phyloP scores from a whole-genome alignment of 345 rosid species.

The Fremontodendron californicum region DNA sequence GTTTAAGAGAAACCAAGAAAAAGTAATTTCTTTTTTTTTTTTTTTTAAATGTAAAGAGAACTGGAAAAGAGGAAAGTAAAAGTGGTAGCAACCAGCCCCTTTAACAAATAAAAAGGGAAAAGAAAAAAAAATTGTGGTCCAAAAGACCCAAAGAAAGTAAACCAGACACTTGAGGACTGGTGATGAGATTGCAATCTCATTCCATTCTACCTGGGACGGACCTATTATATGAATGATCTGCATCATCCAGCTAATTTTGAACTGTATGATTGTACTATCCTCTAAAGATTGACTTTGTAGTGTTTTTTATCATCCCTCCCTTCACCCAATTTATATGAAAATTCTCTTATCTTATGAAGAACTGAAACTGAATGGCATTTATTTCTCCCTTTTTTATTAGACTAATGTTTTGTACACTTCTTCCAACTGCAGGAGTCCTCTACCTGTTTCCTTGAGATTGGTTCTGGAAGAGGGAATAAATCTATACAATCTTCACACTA shows the following conservation, averaged over 20 bases:
- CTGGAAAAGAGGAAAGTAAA: background rate
- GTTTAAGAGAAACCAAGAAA: background rate
- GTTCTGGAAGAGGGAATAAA: conserved; percentile 80
- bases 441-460: conserved; percentile 64
- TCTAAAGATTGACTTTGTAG: background rate
- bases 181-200: conserved; percentile 1
- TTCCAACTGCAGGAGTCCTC: conserved; percentile 54
- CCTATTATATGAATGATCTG: too few relatives aligned
- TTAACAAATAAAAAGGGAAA: background rate
- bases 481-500: conserved; percentile 67
- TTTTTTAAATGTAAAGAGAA: background rate
- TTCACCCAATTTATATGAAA: background rate
- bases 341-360: background rate
- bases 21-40: background rate
- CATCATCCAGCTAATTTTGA: background rate
- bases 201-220: background rate
- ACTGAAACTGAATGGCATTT: background rate
- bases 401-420: background rate
- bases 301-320: background rate
- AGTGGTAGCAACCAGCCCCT: background rate
- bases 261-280: background rate
- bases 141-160: background rate
- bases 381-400: background rate
- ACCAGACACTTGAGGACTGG: background rate
- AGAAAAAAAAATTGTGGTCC: background rate